phyloP scores from a whole-genome alignment of 2,329 filamentous ascomycete genomes.

The Pestalotiopsis sp. region DNA sequence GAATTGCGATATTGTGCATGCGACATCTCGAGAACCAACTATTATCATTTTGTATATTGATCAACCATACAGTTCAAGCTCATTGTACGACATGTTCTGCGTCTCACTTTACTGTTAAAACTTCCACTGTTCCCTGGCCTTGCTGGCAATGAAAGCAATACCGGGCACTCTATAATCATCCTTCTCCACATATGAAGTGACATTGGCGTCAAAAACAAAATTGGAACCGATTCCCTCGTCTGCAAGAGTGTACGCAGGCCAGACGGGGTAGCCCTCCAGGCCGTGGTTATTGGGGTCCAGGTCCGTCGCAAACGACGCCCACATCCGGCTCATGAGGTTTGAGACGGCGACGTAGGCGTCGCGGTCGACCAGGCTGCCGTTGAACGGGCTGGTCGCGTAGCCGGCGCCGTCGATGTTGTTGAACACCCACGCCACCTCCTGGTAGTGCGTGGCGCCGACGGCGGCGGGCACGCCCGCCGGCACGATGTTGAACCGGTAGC shows the following conservation, averaged over 20 bases:
- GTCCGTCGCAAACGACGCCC: slow-evolving; percentile 51
- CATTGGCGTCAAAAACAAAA: slow-evolving; percentile 54
- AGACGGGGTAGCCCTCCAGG: not conserved
- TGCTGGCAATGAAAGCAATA: not conserved
- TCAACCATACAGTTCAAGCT: not conserved
- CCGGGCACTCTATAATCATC: not conserved
- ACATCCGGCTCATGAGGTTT: slow-evolving; percentile 51
- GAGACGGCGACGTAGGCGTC: slow-evolving; percentile 44
- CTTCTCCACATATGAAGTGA: slow-evolving; percentile 26
- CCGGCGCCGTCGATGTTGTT: slow-evolving; percentile 53
- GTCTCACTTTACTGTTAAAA: not conserved
- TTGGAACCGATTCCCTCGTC: slow-evolving; percentile 41
- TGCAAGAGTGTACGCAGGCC: slow-evolving; percentile 31
- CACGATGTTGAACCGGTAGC: slow-evolving; percentile 52
- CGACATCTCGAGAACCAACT: not conserved
- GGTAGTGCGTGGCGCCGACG: slow-evolving; percentile 48
- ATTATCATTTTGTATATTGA: not conserved
- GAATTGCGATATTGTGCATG: not conserved
- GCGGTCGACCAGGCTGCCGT: slow-evolving; percentile 34
- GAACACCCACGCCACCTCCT: slow-evolving; percentile 52
- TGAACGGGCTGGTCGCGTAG: slow-evolving; percentile 42
- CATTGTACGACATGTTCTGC: not conserved
- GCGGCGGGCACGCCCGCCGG: slow-evolving; percentile 40
- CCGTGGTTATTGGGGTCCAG: slow-evolving; percentile 43
- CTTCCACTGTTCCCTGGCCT: not conserved